Evolutionary conservation across 805 yeast genomes (phyloP), one percentile per base, ranked within the genome.

Genomic region (Yamadazyma philogaea): DNA sequence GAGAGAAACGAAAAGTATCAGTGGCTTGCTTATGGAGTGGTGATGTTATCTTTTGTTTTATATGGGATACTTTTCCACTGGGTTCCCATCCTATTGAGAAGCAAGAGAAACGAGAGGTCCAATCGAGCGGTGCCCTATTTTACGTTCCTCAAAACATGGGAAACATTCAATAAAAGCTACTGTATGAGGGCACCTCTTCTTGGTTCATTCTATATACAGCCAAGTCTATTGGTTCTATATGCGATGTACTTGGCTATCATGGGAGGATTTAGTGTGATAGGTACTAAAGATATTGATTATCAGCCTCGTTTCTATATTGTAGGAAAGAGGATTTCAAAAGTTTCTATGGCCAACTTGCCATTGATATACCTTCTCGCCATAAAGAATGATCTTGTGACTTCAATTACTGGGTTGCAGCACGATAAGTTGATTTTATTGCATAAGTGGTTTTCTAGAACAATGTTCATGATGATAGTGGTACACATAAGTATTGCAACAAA

Each of bases 61-160:
- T 71, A 73, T 53, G 78, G 78, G 2, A 6, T 66, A 1, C n/a
- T 71, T 3, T 69, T 71, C 50, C 59, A 61, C 34, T 70, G 76
- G 75, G 51, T 69, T 6, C 76, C 76, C 3, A 47, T 57, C 27
- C 52, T 32, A 26, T 46, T 70, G 10, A 48, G 77, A 42, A 34
- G 42, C 0, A 48, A 42, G 14, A 51, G 72, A 44, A 39, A 35
- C 7, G 39, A 47, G 3, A 37, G 44, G 7, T 15, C 53, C 7
- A 37, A 57, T 2, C 47, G 35, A 10, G 43, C 52, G 24, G 43
- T 39, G 36, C 44, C 47, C 3, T 63, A 53, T 38, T 70, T 65
- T 46, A 50, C 45, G 14, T 45, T 63, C 22, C 14, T 68, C 7
- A 59, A 52, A 22, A 12, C 46, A 20, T 64, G 66, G 64, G 59